phyloP scores from a whole-genome alignment of 306 rosid species.

The Boehmeria nivea region DNA sequence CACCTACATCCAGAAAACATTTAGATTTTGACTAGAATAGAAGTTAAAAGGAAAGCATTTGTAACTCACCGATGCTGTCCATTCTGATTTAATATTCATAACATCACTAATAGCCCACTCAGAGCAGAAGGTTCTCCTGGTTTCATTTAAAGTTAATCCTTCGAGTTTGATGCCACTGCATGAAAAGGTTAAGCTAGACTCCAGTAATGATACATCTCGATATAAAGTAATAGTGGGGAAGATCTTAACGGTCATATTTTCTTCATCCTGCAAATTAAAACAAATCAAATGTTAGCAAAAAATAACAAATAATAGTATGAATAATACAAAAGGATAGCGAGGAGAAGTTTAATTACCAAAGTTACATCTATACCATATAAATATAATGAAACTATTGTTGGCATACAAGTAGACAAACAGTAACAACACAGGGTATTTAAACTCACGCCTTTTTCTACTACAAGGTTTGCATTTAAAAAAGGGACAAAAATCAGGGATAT shows the following conservation, averaged over 20 bases:
- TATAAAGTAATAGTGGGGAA: slow-evolving; percentile 44
- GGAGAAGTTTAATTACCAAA: too few relatives aligned
- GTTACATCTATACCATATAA: too few relatives aligned
- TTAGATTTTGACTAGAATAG: slow-evolving; percentile 18
- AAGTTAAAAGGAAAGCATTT: slow-evolving; percentile 8
- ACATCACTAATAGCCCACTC: slow-evolving; percentile 50
- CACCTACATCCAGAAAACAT: slow-evolving; percentile 40
- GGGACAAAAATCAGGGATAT: too few relatives aligned
- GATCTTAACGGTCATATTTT: slow-evolving; percentile 31
- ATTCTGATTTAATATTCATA: slow-evolving; percentile 41
- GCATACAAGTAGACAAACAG: too few relatives aligned
- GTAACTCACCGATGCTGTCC: slow-evolving; percentile 42
- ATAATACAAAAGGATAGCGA: too few relatives aligned
- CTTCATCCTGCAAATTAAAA: slow-evolving; percentile 39
- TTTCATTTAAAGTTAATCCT: slow-evolving; percentile 37
- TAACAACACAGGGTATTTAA: too few relatives aligned
- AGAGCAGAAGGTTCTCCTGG: slow-evolving; percentile 22
- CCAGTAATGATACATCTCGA: slow-evolving; percentile 31
- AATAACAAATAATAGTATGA: background rate
- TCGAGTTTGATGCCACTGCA: slow-evolving; percentile 39
- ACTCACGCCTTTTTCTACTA: too few relatives aligned
- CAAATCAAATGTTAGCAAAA: slow-evolving; percentile 9
- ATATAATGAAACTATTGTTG: too few relatives aligned
- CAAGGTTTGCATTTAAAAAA: too few relatives aligned
- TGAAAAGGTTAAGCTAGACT: slow-evolving; percentile 44